Evolutionary conservation across 192 early-diverging fungal genomes (phyloP).

Genomic region (Backusella luteola): DNA sequence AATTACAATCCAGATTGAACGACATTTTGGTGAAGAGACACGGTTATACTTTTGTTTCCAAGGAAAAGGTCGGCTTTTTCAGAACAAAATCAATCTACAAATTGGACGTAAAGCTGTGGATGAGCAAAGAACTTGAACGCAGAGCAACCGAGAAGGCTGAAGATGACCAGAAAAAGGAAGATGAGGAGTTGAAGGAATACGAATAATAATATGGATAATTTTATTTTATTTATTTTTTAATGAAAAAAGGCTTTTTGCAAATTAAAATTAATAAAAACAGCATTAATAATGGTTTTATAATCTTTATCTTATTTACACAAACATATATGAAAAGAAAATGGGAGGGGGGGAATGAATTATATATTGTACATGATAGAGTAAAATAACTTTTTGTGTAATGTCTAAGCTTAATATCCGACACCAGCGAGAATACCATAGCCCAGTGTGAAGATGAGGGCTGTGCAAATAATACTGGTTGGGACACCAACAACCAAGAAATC

Average conservation of each 20-base stretch:
- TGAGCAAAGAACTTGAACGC: slow-evolving; percentile 16
- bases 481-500: slow-evolving; percentile 70
- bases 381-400: not conserved
- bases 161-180: slow-evolving; percentile 17
- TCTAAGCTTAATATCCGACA: slow-evolving; percentile 24
- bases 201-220: not conserved
- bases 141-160: slow-evolving; percentile 5
- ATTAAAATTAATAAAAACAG: not conserved
- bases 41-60: slow-evolving; percentile 24
- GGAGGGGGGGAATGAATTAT: slow-evolving; percentile 6
- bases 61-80: slow-evolving; percentile 23
- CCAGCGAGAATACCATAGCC: slow-evolving; percentile 62
- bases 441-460: slow-evolving; percentile 52
- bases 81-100: slow-evolving; percentile 21
- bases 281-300: not conserved
- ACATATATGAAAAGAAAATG: slow-evolving; percentile 6
- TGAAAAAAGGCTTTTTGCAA: not conserved
- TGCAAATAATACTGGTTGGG: slow-evolving; percentile 54
- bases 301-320: slow-evolving; percentile 5
- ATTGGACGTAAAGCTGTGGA: slow-evolving; percentile 39
- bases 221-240: not conserved
- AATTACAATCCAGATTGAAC: slow-evolving; percentile 21
- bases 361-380: slow-evolving; percentile 1
- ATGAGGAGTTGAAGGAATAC: slow-evolving; percentile 29
- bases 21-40: slow-evolving; percentile 28